Conservation (phyloP, 768 basidiomycete species). For the Boletus pseudo-olivaceus region DNA sequence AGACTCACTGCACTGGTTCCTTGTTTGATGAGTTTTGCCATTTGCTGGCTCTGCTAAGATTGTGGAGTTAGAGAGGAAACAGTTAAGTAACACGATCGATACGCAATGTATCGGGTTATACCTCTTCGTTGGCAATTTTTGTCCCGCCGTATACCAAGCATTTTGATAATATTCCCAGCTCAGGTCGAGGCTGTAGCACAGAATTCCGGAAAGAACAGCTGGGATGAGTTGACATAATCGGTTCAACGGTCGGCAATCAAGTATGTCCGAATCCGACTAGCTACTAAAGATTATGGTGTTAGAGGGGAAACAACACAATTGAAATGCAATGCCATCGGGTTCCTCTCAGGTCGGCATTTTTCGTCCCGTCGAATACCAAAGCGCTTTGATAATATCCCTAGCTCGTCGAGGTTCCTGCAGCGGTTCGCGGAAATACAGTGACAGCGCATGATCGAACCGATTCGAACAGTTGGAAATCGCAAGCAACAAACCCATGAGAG, state of each 20-base stretch:
- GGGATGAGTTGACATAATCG: not conserved
- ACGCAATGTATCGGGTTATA: no score
- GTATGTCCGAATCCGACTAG: no score
- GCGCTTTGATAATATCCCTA: not conserved
- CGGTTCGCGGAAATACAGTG: not conserved
- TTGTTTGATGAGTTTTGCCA: not conserved
- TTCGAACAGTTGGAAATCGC: not conserved
- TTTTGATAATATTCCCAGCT: no score
- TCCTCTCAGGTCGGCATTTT: not conserved
- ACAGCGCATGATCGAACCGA: not conserved
- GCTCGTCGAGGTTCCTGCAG: not conserved
- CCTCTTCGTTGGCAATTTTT: not conserved
- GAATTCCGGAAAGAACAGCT: not conserved
- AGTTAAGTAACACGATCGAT: no score
- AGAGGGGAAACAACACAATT: constrained; percentile 11
- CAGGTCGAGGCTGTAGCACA: not conserved
- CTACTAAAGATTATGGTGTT: constrained; percentile 10
- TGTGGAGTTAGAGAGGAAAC: not conserved
- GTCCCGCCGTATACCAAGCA: not conserved
- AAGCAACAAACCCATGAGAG: not conserved
- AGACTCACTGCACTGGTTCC: not conserved
- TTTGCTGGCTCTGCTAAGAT: not conserved
- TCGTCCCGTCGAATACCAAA: not conserved
- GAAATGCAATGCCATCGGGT: not conserved
- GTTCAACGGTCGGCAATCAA: not conserved